Conservation (phyloP, 108 stramenopile species). For the Cyclotella atomus region DNA sequence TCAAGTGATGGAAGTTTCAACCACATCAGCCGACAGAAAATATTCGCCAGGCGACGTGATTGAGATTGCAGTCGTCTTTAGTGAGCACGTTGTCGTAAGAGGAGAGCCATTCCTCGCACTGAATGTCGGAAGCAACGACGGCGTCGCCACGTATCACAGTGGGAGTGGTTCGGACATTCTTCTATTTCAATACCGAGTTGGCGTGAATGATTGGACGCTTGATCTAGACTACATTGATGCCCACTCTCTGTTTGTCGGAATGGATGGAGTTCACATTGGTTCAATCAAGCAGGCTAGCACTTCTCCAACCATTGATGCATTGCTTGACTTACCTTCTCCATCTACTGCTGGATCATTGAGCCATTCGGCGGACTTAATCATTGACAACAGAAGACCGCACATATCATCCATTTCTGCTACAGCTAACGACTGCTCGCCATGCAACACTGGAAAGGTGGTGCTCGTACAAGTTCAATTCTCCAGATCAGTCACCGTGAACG, state of each 20-base stretch:
- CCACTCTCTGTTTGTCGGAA: constrained; percentile 40
- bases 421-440: constrained; percentile 8
- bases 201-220: constrained; percentile 23
- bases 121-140: constrained; percentile 49
- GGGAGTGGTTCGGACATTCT: constrained; percentile 35
- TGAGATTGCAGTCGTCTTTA: constrained; percentile 48
- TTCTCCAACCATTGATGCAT: constrained; percentile 45
- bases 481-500: constrained; percentile 51
- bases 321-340: constrained; percentile 42
- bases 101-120: constrained; percentile 54
- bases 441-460: constrained; percentile 38
- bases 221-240: constrained; percentile 50
- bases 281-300: constrained; percentile 44
- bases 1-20: constrained; percentile 15
- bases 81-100: constrained; percentile 46
- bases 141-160: constrained; percentile 33
- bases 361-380: constrained; percentile 35
- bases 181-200: constrained; percentile 47
- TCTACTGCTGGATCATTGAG: constrained; percentile 50
- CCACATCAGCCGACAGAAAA: constrained; percentile 14
- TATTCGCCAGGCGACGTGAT: constrained; percentile 59
- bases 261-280: constrained; percentile 26
- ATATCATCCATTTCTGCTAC: constrained; percentile 39
- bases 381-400: constrained; percentile 57
- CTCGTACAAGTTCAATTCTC: constrained; percentile 53